Base-by-base conservation (phyloP, 2,329 filamentous ascomycete genomes). In the Drechslerella dactyloides region DNA sequence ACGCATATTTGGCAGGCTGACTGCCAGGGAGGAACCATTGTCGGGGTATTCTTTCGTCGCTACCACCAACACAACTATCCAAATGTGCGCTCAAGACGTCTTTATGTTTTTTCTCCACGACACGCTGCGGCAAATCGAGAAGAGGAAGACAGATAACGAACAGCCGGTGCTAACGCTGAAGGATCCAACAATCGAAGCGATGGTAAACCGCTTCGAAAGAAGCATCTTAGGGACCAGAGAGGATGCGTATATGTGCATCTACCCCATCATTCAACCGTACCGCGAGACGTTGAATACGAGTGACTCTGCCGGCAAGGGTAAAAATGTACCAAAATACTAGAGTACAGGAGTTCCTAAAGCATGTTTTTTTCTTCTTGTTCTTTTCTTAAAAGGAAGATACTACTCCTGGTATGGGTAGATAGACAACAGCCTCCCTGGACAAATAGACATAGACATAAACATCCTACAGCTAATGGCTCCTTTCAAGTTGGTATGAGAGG, bases 201-300 rank as follows among this genome's bases (percentile, higher is more conserved):
- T 60, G 30, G 55, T 19, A 5, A 54, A 55, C 6, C 13, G n/a
- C 5, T 66, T 55, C 30, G 62, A 66, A 50, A 60, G 21, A 8
- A 53, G 24, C 7, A 21, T 19, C 1, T 33, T 66, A 5, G 62
- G 55, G 2, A 54, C 62, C 0, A 48, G 53, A 33, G 62, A 66
- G 15, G 55, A 66, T 15, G 62, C 54, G 1, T 60, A 59, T 30
- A 40, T 66, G 19, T 66, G 62, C 21, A 60, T 66, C 10, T 37
- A 54, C 30, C 55, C 62, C 11, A 27, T 60, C 7, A 27, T 66
- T 2, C 13, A 17, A n/a, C n/a, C n/a, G 19, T 10, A 48, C n/a
- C 30, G 58, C 1, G 11, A 37, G 0, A 57, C 33, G 11, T 53
- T 66, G 44, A n/a, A n/a, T n/a, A n/a, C n/a, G n/a, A n/a, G n/a